phyloP scores from a whole-genome alignment of 169 alveolate genomes.

The Plasmodium chabaudi region DNA sequence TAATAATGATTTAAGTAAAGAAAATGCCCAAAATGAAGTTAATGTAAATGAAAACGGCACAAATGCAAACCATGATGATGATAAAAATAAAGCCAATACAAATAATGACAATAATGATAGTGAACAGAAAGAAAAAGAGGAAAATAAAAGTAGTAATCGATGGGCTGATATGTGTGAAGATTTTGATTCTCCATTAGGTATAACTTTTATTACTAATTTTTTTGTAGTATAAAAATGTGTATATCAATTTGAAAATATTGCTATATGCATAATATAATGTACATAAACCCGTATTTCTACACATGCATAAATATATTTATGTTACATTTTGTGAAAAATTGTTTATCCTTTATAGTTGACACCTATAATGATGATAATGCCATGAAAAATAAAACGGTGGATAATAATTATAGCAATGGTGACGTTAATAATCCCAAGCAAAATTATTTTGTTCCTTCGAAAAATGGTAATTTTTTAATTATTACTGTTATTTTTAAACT shows the following conservation, averaged over 20 bases:
- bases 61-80: background rate
- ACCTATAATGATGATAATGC: slow-evolving; percentile 58
- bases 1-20: background rate
- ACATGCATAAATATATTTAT: background rate
- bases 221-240: no score
- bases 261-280: background rate
- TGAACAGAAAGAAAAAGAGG: slow-evolving; percentile 24
- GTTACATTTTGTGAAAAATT: background rate
- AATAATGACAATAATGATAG: background rate
- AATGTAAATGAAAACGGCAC: background rate
- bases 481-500: no score
- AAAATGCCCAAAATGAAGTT: background rate
- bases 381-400: slow-evolving; percentile 43
- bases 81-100: slow-evolving; percentile 3
- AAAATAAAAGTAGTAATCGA: slow-evolving; percentile 62
- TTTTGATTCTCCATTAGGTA: slow-evolving; percentile 72
- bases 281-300: background rate
- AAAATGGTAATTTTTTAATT: slow-evolving; percentile 39
- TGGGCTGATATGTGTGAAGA: slow-evolving; percentile 76
- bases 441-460: slow-evolving; percentile 59
- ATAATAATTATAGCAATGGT: slow-evolving; percentile 19
- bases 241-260: no score
- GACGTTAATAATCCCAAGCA: slow-evolving; percentile 45
- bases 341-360: slow-evolving; percentile 23
- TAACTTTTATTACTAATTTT: background rate